These are phyloP conservation scores for Tetrahymena elliotti DNA, from an alignment of 73 alveolate genomes.

Conservation along the genomic window DNA sequence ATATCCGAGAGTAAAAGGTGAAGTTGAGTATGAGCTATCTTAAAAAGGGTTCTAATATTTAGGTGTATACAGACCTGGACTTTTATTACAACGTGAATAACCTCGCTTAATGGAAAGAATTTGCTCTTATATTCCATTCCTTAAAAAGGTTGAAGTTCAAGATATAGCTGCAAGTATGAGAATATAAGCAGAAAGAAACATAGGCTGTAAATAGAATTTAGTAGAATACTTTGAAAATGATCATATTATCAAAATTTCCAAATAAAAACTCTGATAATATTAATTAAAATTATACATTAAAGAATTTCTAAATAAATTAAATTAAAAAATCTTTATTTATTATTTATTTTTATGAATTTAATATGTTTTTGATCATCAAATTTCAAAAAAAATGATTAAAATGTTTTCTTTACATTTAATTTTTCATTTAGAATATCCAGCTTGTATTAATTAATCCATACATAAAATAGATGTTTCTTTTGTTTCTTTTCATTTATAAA, in stretches of 20 bases:
- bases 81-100: not conserved
- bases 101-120: not conserved
- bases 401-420: too few relatives aligned
- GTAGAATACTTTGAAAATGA: not conserved
- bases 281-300: too few relatives aligned
- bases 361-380: too few relatives aligned
- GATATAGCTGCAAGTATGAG: not conserved
- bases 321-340: too few relatives aligned
- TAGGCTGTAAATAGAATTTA: not conserved
- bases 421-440: too few relatives aligned
- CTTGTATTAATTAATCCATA: too few relatives aligned
- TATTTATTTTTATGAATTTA: too few relatives aligned
- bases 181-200: not conserved
- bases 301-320: too few relatives aligned
- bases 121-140: not conserved
- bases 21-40: not conserved
- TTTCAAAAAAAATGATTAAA: too few relatives aligned
- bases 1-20: not conserved
- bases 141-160: not conserved
- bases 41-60: not conserved
- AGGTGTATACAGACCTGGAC: not conserved
- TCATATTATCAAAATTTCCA: not conserved
- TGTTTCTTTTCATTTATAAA: too few relatives aligned
- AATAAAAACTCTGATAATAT: not conserved
- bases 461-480: too few relatives aligned